Evolutionary conservation across 164 flowering plant genomes (phyloP), one percentile per base, ranked within the genome.

Genomic region (Amborella trichopoda): DNA sequence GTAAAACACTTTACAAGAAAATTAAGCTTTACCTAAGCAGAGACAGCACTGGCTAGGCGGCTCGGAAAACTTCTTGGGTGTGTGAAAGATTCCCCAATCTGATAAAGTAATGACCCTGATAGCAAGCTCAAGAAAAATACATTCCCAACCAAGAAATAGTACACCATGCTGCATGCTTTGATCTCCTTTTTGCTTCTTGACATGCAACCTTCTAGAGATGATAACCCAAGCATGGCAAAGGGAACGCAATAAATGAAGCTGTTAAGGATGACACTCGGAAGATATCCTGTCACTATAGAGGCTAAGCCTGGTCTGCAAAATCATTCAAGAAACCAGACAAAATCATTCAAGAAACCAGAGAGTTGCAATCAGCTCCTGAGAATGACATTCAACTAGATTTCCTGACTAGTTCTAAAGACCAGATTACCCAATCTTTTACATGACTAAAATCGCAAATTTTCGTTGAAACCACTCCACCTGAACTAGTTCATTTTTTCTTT

Each of bases 11-110:
- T n/a, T n/a, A n/a, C n/a, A n/a, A n/a, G n/a, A n/a, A n/a, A n/a
- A n/a, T n/a, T n/a, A n/a, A n/a, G n/a, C n/a, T n/a, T 64, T 66
- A 89, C 97, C 67, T 84, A 94, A 51, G 94, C 72, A 53, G 97
- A 70, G 33, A 80, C 94, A 56, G 87, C 87, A 27, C 63, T 46
- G n/a, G 97, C 97, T 34, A 89, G 89, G 62, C 55, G 97, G 62
- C 69, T 71, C 25, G 95, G 97, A 44, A 84, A 43, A 47, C 64
- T 61, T 54, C 36, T 67, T 16, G 93, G 97, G 54, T 80, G 84
- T 56, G 56, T 61, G 57, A 89, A 63, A 30, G 72, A 81, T 63
- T 82, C 69, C 34, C 91, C 95, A 54, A 89, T 80, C 64, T 78
- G 77, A 54, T 82, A 78, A 12, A 89, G 71, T 40, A 89, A 68